Base-by-base conservation (phyloP, 805 yeast genomes). In the Cyberlindnera xylosilytica region DNA sequence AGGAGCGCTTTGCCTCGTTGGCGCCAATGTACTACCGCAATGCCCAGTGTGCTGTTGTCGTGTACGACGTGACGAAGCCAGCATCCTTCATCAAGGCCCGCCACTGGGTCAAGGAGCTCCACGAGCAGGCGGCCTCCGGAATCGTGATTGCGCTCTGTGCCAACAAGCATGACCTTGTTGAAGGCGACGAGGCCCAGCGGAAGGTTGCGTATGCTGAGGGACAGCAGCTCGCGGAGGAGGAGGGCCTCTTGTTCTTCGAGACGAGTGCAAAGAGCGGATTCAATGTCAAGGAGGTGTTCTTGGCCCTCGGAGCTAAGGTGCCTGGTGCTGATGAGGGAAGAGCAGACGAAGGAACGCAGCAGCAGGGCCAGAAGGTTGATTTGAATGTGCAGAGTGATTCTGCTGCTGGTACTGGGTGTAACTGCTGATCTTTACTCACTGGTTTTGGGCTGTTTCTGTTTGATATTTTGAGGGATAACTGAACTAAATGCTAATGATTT, bases 21-120 rank as follows among this genome's bases (percentile, higher is more conserved):
- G 97, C 98, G 1, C 98, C 98, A 22, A 84, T 91, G 93, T 91
- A 91, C 66, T 91, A 91, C 69, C 78, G 99, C 62, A 91, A 93
- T 59, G 97, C 99, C 13, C 97, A 90, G 62, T 95, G 96, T 20
- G 98, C 98, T 0, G 70, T 91, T 48, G 96, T 93, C 12, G 99
- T 91, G 9, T 91, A 91, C 62, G 99, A 91, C 58, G 79, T 91
- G 52, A 90, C 98, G 30, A 89, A 89, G 60, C 96, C 97, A 3
- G 93, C 95, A 12, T 84, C 95, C 19, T 91, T 91, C 56, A 83
- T 89, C 56, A 89, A 91, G 65, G 98, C 98, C 7, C 84, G 97
- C 56, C 97, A 91, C 66, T 91, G 99, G 99, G 96, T 91, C 42
- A 86, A 86, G 59, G 98, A 91, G 63, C 75, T 91, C 53, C 95